Conservation (phyloP, 202 grass and related monocot genomes). For the Zizania palustris region DNA sequence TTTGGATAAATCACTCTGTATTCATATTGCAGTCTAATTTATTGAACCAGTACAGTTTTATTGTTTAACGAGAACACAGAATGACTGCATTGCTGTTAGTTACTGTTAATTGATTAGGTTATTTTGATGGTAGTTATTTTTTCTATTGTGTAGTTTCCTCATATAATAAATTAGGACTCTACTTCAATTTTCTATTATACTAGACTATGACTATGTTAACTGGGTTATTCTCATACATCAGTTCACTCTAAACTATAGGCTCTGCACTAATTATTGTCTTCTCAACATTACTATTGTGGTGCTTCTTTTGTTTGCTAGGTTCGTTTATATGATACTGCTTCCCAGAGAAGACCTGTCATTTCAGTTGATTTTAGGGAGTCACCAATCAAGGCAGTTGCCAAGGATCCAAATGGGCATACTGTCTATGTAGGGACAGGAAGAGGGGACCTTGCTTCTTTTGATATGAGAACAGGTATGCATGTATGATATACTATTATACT, state of each 20-base stretch:
- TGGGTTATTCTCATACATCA: conserved; percentile 1
- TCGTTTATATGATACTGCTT: conserved; percentile 82
- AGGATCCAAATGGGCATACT: conserved; percentile 79
- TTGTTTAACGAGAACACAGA: neutral
- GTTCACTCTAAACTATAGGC: neutral
- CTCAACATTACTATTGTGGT: conserved; percentile 15
- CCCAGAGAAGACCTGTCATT: conserved; percentile 76
- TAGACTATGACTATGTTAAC: conserved; percentile 11
- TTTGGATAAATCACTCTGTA: neutral
- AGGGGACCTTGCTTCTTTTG: conserved; percentile 90
- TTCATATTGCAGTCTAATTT: neutral
- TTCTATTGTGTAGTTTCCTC: neutral
- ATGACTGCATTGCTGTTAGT: neutral
- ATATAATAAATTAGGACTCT: neutral
- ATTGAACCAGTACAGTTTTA: conserved; percentile 4
- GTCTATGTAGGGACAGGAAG: conserved; percentile 81
- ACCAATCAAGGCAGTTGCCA: conserved; percentile 77
- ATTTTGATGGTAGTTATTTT: neutral
- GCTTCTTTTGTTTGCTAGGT: conserved; percentile 54
- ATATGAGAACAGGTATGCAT: conserved; percentile 83
- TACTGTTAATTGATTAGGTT: conserved; percentile 21
- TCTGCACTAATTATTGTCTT: conserved; percentile 17
- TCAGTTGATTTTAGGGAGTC: conserved; percentile 87
- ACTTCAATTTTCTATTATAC: conserved; percentile 17
- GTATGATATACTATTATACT: neutral